Evolutionary conservation across 176 grass and related monocot species (phyloP).

Genomic region (Hordeum vulgare): MorexV3_pseudomolecules_assembly NC_058518.1:427312305-427312804

Average conservation of each 20-base stretch:
- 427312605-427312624: background rate
- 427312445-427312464: slow-evolving; percentile 82
- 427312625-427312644: background rate
- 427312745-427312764: background rate
- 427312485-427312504: slow-evolving; percentile 75
- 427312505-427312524: slow-evolving; percentile 70
- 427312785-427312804: no score
- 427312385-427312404: background rate
- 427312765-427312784: no score
- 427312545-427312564: background rate
- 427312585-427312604: background rate
- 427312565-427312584: background rate
- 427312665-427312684: background rate
- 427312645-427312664: background rate
- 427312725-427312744: background rate
- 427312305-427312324: slow-evolving; percentile 82
- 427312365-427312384: background rate
- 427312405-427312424: background rate
- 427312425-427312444: slow-evolving; percentile 95
- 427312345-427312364: background rate
- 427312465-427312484: slow-evolving; percentile 74
- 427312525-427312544: slow-evolving; percentile 50
- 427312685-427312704: background rate
- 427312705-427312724: background rate
- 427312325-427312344: slow-evolving; percentile 55